A percentile compares a stretch with the other conserved stretches of the same genome.
These are phyloP conservation scores for Cyanidioschyzon merolae DNA, from an alignment of 23 red algal species.

Conservation along the genomic window DNA sequence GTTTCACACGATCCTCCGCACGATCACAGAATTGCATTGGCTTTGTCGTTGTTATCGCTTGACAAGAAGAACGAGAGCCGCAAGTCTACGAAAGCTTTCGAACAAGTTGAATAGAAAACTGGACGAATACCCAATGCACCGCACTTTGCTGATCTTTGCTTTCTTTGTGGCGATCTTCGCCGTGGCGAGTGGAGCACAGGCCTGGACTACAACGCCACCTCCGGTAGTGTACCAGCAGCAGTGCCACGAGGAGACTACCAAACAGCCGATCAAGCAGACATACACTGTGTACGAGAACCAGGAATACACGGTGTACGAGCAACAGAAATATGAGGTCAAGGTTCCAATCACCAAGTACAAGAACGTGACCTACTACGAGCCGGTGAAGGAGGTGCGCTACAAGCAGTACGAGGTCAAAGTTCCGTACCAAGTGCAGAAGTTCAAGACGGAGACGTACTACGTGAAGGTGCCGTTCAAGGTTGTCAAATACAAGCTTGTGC, in stretches of 20 bases:
- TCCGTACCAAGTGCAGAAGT: slow-evolving; percentile 14
- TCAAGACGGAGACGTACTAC: slow-evolving; percentile 18
- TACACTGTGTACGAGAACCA: slow-evolving; percentile 19
- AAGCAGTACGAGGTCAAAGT: background rate
- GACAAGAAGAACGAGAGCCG: too few species aligned
- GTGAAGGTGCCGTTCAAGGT: slow-evolving; percentile 18
- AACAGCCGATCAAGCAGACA: slow-evolving; percentile 7
- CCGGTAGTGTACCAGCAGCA: slow-evolving; percentile 11
- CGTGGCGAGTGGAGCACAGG: background rate
- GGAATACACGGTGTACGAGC: slow-evolving; percentile 13
- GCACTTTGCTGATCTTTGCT: slow-evolving; percentile 3
- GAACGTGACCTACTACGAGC: slow-evolving; percentile 18
- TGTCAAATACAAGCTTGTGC: slow-evolving; percentile 16
- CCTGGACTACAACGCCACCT: slow-evolving; percentile 7
- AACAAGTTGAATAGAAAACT: slow-evolving; percentile 1
- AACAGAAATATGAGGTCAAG: slow-evolving; percentile 19
- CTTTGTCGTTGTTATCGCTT: background rate
- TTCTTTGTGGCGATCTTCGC: slow-evolving; percentile 4
- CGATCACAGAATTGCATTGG: too few species aligned
- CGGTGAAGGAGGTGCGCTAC: slow-evolving; percentile 7
- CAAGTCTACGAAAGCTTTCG: background rate
- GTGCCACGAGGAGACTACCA: slow-evolving; percentile 6
- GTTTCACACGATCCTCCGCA: background rate
- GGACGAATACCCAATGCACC: background rate
- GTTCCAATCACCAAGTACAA: background rate